Percentiles rank a stretch among this genome's conserved stretches.
These are phyloP conservation scores for Stellera chamaejasme DNA, from an alignment of 345 rosid species.

Conservation along the genomic window DNA sequence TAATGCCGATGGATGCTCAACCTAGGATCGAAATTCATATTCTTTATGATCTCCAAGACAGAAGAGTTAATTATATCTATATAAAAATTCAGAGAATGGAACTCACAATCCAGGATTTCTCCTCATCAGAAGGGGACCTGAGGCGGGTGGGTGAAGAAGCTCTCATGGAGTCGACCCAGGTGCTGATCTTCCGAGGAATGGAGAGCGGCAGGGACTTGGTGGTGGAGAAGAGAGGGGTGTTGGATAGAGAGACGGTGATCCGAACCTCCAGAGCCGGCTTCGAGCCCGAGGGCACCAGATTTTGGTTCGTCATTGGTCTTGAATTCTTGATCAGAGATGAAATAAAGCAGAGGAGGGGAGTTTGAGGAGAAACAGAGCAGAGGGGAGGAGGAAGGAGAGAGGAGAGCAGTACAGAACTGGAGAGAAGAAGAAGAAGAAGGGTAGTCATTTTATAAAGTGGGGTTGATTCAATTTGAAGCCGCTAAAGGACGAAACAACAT, in stretches of 20 bases:
- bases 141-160: slow-evolving; percentile 80
- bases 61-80: too few species aligned
- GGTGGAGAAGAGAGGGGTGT: slow-evolving; percentile 31
- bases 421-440: too few species aligned
- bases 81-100: background rate
- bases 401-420: slow-evolving; percentile 23
- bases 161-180: slow-evolving; percentile 83
- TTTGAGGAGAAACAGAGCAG: slow-evolving; percentile 17
- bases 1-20: slow-evolving; percentile 79
- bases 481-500: slow-evolving; percentile 26
- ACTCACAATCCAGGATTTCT: slow-evolving; percentile 65
- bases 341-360: slow-evolving; percentile 1
- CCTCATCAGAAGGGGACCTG: slow-evolving; percentile 34
- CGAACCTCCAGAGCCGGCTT: slow-evolving; percentile 32
- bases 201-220: slow-evolving; percentile 21
- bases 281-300: slow-evolving; percentile 48
- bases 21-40: slow-evolving; percentile 18
- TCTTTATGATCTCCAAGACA: too few species aligned
- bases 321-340: background rate
- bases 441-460: slow-evolving; percentile 30
- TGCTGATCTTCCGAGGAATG: slow-evolving; percentile 31
- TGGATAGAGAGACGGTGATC: slow-evolving; percentile 29
- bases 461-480: slow-evolving; percentile 15
- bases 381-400: slow-evolving; percentile 11
- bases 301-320: slow-evolving; percentile 58